Conservation (phyloP, 148 eudicot species). For the Suaeda aralocaspica region DNA sequence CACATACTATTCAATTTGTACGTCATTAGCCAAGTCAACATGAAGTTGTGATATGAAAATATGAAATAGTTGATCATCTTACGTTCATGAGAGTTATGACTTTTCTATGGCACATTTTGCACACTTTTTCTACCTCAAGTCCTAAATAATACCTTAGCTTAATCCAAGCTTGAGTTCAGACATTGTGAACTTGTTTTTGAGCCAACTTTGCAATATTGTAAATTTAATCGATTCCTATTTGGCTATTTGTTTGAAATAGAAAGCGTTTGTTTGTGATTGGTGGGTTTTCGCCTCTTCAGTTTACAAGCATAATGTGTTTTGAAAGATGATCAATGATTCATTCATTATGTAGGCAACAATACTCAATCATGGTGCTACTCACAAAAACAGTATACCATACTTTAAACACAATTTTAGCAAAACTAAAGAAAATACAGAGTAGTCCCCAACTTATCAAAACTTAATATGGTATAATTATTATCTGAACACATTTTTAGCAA, state of each 20-base stretch:
- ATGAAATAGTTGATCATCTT: background rate
- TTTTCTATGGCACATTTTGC: conserved; percentile 2
- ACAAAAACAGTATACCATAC: too few relatives aligned
- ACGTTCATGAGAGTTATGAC: background rate
- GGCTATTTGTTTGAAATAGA: background rate
- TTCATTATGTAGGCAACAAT: background rate
- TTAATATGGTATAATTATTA: too few relatives aligned
- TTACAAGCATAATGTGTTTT: too few relatives aligned
- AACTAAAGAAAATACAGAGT: too few relatives aligned
- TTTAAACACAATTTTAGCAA: too few relatives aligned
- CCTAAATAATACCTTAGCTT: too few relatives aligned
- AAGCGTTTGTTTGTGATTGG: background rate
- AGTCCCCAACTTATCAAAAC: too few relatives aligned
- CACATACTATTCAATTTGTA: background rate
- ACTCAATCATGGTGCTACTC: too few relatives aligned
- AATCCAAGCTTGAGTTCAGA: too few relatives aligned
- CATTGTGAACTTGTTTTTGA: background rate
- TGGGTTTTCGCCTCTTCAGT: background rate
- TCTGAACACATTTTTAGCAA: too few relatives aligned
- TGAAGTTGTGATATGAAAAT: background rate
- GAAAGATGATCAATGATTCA: background rate
- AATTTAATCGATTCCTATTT: background rate
- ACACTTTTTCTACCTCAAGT: too few relatives aligned
- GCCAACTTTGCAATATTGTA: background rate
- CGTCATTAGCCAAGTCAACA: background rate